Base-by-base conservation (phyloP, 208 protist species). In the Trypanosoma rangeli region DNA sequence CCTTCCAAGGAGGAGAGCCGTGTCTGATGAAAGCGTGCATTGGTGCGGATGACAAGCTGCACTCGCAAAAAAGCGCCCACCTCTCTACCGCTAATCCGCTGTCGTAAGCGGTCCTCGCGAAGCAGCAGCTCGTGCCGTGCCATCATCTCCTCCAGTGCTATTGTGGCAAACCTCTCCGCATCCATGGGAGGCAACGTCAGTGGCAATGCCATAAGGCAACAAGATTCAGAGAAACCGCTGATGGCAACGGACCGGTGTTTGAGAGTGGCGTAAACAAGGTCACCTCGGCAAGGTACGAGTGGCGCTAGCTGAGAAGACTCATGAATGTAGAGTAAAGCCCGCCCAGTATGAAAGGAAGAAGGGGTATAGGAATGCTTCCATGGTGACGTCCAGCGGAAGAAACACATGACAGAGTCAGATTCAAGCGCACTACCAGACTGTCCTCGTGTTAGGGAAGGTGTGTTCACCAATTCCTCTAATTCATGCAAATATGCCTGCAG, bases 71-170 rank as follows among this genome's bases (percentile, higher is more conserved):
- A 75, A 28, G 52, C 52, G 7, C 73, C 64, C 13, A 81, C 70
- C 33, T 86, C 75, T 0, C 55, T 28, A 20, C 50, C 64, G n/a
- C 57, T 57, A 52, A 78, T 59, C 28, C 49, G 68, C 31, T 71
- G 54, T 15, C 75, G 56, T 18, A 50, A 13, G 10, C 28, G 48
- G 1, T 50, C 64, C 62, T 86, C 69, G 10, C 46, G 35, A 10
- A 54, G 13, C 26, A 55, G 15, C n/a, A 83, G 10, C 15, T 48
- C 58, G 3, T 42, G 37, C 1, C 84, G 80, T n/a, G 28, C 58
- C 29, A 61, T 35, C 50, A 74, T 42, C 62, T 86, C 84, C 26
- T 80, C 70, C 26, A 68, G 26, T 26, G 18, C 5, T 8, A 68
- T 18, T 35, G 29, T 18, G 12, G 46, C 49, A 31, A 63, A 48